A percentile compares a stretch with the other conserved stretches of the same genome.
Conservation (phyloP, 2,329 filamentous ascomycete species). For the Salinomyces thailandicus region DNA sequence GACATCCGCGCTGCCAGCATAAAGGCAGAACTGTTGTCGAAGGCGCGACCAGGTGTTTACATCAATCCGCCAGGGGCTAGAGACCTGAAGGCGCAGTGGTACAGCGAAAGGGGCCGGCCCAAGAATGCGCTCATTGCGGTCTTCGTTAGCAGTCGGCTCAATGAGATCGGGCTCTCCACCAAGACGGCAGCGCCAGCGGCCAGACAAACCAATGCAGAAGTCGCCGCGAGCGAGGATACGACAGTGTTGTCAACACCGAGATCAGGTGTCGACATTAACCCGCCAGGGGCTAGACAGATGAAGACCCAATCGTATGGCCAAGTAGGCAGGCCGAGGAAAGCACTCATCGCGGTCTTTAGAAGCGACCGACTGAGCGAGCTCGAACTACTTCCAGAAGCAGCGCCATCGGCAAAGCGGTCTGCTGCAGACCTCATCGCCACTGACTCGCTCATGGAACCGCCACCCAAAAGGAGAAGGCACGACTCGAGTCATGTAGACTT, state of each 20-base stretch:
- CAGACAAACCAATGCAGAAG: too few species aligned
- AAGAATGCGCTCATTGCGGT: conserved; percentile 34
- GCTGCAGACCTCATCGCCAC: too few species aligned
- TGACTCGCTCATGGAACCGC: too few species aligned
- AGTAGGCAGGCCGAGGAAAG: conserved; percentile 33
- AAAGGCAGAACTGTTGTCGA: conserved; percentile 23
- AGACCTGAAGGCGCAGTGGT: conserved; percentile 19
- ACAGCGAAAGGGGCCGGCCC: conserved; percentile 28
- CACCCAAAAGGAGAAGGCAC: too few species aligned
- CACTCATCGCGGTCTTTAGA: conserved; percentile 35
- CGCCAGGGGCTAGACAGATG: conserved; percentile 29
- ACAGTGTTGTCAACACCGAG: too few species aligned
- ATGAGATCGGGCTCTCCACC: conserved; percentile 28
- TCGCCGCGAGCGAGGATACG: too few species aligned
- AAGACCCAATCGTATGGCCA: conserved; percentile 18
- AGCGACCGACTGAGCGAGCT: conserved; percentile 22
- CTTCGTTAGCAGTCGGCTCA: conserved; percentile 29
- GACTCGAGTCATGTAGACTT: too few species aligned
- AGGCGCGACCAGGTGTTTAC: conserved; percentile 30
- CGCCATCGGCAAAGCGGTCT: too few species aligned
- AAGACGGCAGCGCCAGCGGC: too few species aligned
- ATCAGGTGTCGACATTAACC: conserved; percentile 37
- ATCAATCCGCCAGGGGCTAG: conserved; percentile 36
- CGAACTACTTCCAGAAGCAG: too few species aligned
- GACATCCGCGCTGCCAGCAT: conserved; percentile 5